Evolutionary conservation across 177 flowering plant species (phyloP), one percentile per base, ranked within the genome.

Genomic region (Vitis hybrid): DNA sequence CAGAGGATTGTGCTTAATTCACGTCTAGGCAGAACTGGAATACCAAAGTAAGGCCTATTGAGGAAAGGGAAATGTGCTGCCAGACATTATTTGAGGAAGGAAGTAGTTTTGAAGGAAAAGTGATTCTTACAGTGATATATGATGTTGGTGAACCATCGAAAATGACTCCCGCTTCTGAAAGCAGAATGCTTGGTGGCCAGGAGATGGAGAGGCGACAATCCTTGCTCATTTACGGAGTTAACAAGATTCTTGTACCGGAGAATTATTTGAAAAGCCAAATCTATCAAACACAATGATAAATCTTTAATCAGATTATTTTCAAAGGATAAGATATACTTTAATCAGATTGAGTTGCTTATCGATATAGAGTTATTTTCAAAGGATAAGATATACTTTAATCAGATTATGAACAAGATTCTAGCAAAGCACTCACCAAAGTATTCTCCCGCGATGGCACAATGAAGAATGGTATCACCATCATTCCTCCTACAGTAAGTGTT

Each of bases 401-500:
- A 35, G 6, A 21, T 58, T 21, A 58, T 10, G 3, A 13, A 17
- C 3, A 18, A 30, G 21, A n/a, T 40, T 12, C 17, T 62, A 56
- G 40, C 55, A 35, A 2, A 13, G 14, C 1, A 40, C 58, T 73
- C 50, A 82, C 88, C 86, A 50, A 81, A 77, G 56, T 79, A 72
- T 4, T 84, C 88, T 6, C 79, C 78, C 14, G 24, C 2, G 18
- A 85, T 82, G 72, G 84, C 83, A 58, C 62, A 56, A 17, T 85
- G 88, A 65, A 85, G 83, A 66, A 80, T 71, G 4, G 82, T 85
- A 8, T 83, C 75, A 2, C 86, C 88, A 61, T 80, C 74, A 1
- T 66, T 74, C 52, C 74, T 74, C 52, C 83, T 75, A 55, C 73
- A 73, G 52, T 66, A 63, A 0, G 50, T n/a, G 12, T 64, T 13